Percentiles rank a stretch among this genome's conserved stretches.
These are phyloP conservation scores for Penicillium sp. DNA, from an alignment of 2,329 filamentous ascomycete genomes.

Conservation along the genomic window DNA sequence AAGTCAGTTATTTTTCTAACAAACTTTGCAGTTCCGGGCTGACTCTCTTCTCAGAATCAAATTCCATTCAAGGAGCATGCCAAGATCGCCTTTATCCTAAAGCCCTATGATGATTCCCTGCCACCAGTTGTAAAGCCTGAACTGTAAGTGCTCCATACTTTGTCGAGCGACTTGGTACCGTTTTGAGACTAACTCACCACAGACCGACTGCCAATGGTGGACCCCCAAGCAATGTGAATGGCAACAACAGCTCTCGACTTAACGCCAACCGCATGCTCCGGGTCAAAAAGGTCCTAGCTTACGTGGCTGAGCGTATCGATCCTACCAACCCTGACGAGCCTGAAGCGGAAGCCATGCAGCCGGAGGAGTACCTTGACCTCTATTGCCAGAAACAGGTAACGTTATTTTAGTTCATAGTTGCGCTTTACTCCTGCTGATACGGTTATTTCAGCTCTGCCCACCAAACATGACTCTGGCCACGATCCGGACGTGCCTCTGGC, in stretches of 20 bases:
- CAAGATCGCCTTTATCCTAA: slow-evolving; percentile 91
- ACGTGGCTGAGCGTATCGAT: slow-evolving; percentile 90
- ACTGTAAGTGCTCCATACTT: slow-evolving; percentile 47
- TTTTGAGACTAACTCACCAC: slow-evolving; percentile 3
- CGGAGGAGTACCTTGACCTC: slow-evolving; percentile 91
- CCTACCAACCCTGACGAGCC: slow-evolving; percentile 58
- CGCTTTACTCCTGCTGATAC: slow-evolving; percentile 14
- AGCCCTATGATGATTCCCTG: slow-evolving; percentile 73
- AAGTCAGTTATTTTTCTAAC: slow-evolving; percentile 46
- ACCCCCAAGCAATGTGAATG: slow-evolving; percentile 13
- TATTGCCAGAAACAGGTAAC: slow-evolving; percentile 90
- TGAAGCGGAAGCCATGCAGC: slow-evolving; percentile 62
- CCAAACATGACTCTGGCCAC: slow-evolving; percentile 91
- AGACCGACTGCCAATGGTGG: slow-evolving; percentile 25
- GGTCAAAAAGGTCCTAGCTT: slow-evolving; percentile 89
- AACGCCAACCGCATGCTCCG: slow-evolving; percentile 97
- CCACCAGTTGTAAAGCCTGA: slow-evolving; percentile 73
- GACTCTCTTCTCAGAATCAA: slow-evolving; percentile 58
- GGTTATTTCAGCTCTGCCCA: slow-evolving; percentile 50
- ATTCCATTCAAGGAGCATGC: slow-evolving; percentile 85
- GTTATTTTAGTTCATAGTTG: slow-evolving; percentile 10
- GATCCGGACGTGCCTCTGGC: slow-evolving; percentile 88
- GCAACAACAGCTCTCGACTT: slow-evolving; percentile 71
- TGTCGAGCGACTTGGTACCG: background rate
- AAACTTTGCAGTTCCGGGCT: background rate